phyloP scores from a whole-genome alignment of 371 early-diverging fungal genomes.

The Rhizomucor pusillus region DNA sequence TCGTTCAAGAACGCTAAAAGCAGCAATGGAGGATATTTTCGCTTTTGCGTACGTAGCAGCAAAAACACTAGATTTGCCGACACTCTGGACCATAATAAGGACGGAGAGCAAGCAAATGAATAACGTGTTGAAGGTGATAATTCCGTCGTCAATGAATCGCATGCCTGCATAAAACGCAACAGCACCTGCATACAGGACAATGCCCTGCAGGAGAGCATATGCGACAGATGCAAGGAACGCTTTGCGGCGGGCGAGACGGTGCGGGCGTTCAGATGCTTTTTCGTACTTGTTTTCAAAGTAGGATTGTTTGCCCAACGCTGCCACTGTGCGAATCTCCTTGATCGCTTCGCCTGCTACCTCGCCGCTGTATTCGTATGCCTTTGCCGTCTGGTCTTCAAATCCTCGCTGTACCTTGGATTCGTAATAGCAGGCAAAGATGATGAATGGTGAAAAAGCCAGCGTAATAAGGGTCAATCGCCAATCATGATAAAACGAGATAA shows the following conservation, averaged over 20 bases:
- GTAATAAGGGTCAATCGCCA: conserved; percentile 62
- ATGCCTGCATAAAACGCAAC: conserved; percentile 58
- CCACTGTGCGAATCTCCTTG: conserved; percentile 84
- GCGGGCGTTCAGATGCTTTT: conserved; percentile 61
- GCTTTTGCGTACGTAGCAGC: conserved; percentile 70
- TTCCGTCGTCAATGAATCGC: conserved; percentile 36
- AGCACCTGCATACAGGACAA: conserved; percentile 60
- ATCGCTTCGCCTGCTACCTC: conserved; percentile 85
- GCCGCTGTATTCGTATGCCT: conserved; percentile 66
- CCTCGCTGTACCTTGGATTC: conserved; percentile 44
- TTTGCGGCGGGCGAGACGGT: conserved; percentile 55
- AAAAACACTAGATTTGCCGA: conserved; percentile 58
- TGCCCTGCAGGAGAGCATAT: conserved; percentile 68
- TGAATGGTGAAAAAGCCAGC: conserved; percentile 52
- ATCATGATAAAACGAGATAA: conserved; percentile 46
- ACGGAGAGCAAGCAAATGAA: conserved; percentile 69
- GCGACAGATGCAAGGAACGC: conserved; percentile 58
- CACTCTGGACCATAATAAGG: conserved; percentile 67
- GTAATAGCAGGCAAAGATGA: conserved; percentile 41
- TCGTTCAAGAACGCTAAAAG: conserved; percentile 75
- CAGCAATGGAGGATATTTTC: conserved; percentile 73
- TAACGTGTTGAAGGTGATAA: conserved; percentile 35
- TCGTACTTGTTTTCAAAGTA: conserved; percentile 59
- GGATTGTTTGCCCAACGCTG: conserved; percentile 75
- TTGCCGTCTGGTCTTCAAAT: conserved; percentile 57